Evolutionary conservation across 1,139 yeast species (phyloP), one percentile per base, ranked within the genome.

Genomic region (Yamadazyma kanchanaburiensis): DNA sequence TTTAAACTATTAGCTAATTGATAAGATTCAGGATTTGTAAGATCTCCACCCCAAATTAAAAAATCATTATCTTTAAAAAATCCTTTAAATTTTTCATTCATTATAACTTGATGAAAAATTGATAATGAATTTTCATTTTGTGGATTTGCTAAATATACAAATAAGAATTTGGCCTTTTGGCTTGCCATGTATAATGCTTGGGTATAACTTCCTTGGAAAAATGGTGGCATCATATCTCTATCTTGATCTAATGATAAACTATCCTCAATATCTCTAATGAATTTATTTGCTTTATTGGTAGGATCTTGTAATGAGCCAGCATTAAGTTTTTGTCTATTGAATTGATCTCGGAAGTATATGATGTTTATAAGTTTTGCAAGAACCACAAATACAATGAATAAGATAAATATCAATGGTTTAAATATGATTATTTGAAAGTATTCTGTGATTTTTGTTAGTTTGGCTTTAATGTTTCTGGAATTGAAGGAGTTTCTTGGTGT

Each of bases 1-100:
- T 76, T 74, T 37, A 89, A 70, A 27, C 83, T 76, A 49, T 82
- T 80, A 0, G 95, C 86, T 11, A 87, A 78, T 47, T 87, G 95
- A 48, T 77, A 81, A 1, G 94, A 86, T 55, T 91, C 97, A 10
- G 88, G 77, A 38, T 80, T 77, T 11, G 77, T 72, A 18, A 84
- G 75, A 50, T 85, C 84, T 6, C 96, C 96, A 21, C 94, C 95
- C 97, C 97, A 91, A 4, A 87, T 61, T 3, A 87, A 48, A 3
- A 80, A 54, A 26, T 71, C 63, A 30, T 70, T 70, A 31, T 74
- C 74, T 20, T 60, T 60, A 27, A 85, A 58, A 28, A 81, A 59
- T 7, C 60, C 58, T 6, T 74, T 58, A 33, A 87, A 77, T 20
- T 58, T 58, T 1, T 70, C 70, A 40, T 75, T 66, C 22, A 79